Conservation (phyloP, 495 filamentous ascomycete genomes). For the Daldinia vernicosa region DNA sequence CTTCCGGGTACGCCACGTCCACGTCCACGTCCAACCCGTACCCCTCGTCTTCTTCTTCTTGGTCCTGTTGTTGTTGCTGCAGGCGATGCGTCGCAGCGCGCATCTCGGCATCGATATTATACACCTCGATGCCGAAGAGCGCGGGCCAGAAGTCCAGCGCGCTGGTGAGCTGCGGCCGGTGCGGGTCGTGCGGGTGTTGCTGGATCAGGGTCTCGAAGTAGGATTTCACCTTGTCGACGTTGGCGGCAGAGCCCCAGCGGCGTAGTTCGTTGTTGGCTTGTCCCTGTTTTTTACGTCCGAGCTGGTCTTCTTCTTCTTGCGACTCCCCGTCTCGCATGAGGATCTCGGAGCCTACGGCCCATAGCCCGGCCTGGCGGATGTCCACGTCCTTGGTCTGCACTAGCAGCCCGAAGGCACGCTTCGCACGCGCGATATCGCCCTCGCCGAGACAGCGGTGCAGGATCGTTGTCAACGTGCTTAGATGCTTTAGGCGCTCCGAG, state of each 20-base stretch:
- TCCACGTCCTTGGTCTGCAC: slow-evolving; percentile 48
- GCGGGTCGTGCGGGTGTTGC: slow-evolving; percentile 50
- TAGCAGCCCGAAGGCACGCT: slow-evolving; percentile 53
- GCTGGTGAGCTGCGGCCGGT: slow-evolving; percentile 40
- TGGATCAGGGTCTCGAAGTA: slow-evolving; percentile 53
- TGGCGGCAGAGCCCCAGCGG: slow-evolving; percentile 41
- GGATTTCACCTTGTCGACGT: slow-evolving; percentile 36
- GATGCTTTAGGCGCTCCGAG: slow-evolving; percentile 37
- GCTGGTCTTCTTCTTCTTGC: not conserved
- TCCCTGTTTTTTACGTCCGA: not conserved
- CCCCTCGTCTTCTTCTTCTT: not conserved
- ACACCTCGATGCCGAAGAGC: slow-evolving; percentile 54
- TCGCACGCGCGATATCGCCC: slow-evolving; percentile 50
- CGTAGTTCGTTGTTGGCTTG: not conserved
- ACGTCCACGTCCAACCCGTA: not conserved
- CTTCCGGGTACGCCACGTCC: slow-evolving; percentile 22
- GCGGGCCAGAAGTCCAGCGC: slow-evolving; percentile 55
- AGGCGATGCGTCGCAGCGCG: slow-evolving; percentile 22
- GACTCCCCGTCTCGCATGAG: slow-evolving; percentile 52
- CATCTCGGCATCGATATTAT: slow-evolving; percentile 47
- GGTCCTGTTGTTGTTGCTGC: slow-evolving; percentile 1
- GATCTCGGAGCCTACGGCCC: slow-evolving; percentile 56
- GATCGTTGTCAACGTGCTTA: slow-evolving; percentile 46
- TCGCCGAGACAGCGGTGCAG: slow-evolving; percentile 51
- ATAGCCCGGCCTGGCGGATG: slow-evolving; percentile 48